Base-by-base conservation (phyloP, 2,329 filamentous ascomycete species). In the Helicocarpus griseus region DNA sequence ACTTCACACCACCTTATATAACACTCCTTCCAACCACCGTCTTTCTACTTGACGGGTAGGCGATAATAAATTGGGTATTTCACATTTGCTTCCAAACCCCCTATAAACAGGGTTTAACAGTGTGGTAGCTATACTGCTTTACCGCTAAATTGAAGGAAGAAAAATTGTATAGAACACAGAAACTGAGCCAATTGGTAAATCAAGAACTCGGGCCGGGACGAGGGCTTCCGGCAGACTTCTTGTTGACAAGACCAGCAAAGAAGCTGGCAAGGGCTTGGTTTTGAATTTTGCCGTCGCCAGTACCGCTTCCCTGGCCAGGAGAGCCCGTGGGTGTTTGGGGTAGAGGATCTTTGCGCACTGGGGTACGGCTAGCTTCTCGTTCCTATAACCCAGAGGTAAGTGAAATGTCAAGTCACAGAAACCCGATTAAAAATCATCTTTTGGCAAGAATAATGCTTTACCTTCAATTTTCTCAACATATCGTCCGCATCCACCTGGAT, bases 401-500 rank as follows among this genome's bases (percentile, higher is more conserved):
- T 13, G 13, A 49, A 40, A 26, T 8, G n/a, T 4, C 17, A 17
- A 19, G 19, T 14, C 14, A 3, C 24, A 1, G 13, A 24, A 49
- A 28, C 4, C 26, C 29, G 41, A 24, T 47, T 7, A 44, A 39
- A 17, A 46, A 35, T 50, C 45, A 49, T 50, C 43, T n/a, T 40
- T 48, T 39, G 22, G 29, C 33, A 33, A 36, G 26, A 11, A 24
- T 17, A 29, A 14, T 4, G 22, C 71, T 63, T 31, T 71, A 91
- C 88, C 80, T 89, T 90, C 54, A 95, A 75, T 60, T 86, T 81
- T 67, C 89, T 86, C 53, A 95, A 72, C 86, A 94, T 93, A 62
- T 95, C 89, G 63, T 95, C 90, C 7, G 89, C 89, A 69, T 96
- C 89, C 28, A 95, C 87, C 65, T 95, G 89, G 56, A 98, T 96